phyloP scores from a whole-genome alignment of 1,139 yeast species.

The Yamadazyma pseudoaaseri region DNA sequence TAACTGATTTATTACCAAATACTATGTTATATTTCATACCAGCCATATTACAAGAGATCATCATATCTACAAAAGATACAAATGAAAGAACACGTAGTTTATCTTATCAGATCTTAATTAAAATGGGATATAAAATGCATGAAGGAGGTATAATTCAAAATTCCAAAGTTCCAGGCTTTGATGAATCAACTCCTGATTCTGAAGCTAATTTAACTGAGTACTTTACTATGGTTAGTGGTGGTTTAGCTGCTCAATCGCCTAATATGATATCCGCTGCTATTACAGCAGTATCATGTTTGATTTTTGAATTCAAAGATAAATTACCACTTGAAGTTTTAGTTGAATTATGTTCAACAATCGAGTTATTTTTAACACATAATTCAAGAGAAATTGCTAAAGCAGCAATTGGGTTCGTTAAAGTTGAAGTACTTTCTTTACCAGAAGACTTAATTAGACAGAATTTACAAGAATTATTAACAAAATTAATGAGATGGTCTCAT shows the following conservation, averaged over 20 bases:
- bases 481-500: conserved; percentile 88
- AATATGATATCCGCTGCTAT: conserved; percentile 97
- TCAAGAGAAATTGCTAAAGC: conserved; percentile 93
- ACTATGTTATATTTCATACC: conserved; percentile 76
- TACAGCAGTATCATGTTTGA: conserved; percentile 82
- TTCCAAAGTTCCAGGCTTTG: conserved; percentile 68
- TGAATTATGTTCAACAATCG: conserved; percentile 86
- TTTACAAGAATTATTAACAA: conserved; percentile 62
- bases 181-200: conserved; percentile 55
- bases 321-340: conserved; percentile 55
- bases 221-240: conserved; percentile 94
- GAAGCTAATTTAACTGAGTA: conserved; percentile 75
- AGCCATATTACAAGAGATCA: conserved; percentile 78
- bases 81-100: conserved; percentile 88
- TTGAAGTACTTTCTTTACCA: conserved; percentile 82
- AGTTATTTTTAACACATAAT: conserved; percentile 83
- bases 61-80: conserved; percentile 87
- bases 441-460: conserved; percentile 71
- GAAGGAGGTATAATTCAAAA: conserved; percentile 70
- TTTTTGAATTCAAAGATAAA: conserved; percentile 77
- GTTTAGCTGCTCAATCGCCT: conserved; percentile 89
- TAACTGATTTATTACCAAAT: conserved; percentile 61
- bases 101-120: conserved; percentile 72
- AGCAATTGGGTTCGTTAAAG: conserved; percentile 92
- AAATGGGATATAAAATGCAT: conserved; percentile 78